These are phyloP conservation scores for Areca catechu DNA, from an alignment of 176 grass and related monocot species.

Conservation along the genomic window DNA sequence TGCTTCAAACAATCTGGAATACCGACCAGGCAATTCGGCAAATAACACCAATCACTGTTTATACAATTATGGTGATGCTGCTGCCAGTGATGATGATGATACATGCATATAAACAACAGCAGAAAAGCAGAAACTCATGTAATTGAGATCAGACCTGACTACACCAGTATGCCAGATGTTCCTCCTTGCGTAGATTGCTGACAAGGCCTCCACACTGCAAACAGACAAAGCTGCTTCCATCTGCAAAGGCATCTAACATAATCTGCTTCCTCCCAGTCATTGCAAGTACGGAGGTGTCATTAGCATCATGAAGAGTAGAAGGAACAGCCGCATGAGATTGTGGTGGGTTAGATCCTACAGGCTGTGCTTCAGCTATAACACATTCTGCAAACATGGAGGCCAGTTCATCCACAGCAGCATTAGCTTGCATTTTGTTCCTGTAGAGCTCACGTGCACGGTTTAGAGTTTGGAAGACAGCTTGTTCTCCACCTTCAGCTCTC, in stretches of 20 bases:
- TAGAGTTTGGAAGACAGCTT: conserved; percentile 60
- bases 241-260: conserved; percentile 76
- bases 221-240: conserved; percentile 97
- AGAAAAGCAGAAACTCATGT: too few species aligned
- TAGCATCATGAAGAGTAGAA: conserved; percentile 32
- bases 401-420: conserved; percentile 44
- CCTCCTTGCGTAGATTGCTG: conserved; percentile 68
- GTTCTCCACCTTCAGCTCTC: conserved; percentile 69
- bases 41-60: too few species aligned
- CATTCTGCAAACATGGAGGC: conserved; percentile 82
- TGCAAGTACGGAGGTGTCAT: conserved; percentile 62
- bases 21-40: too few species aligned
- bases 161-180: conserved; percentile 85
- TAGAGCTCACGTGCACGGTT: conserved; percentile 77
- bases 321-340: conserved; percentile 32
- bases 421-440: conserved; percentile 33
- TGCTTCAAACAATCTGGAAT: too few species aligned
- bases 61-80: too few species aligned
- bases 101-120: too few species aligned
- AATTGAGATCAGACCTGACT: neutral
- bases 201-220: conserved; percentile 75
- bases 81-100: too few species aligned
- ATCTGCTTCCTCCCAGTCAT: conserved; percentile 74
- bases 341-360: conserved; percentile 15
- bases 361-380: conserved; percentile 66